These are phyloP conservation scores for Ophiostoma australiae DNA, from an alignment of 2,329 filamentous ascomycete species.

Conservation along the genomic window DNA sequence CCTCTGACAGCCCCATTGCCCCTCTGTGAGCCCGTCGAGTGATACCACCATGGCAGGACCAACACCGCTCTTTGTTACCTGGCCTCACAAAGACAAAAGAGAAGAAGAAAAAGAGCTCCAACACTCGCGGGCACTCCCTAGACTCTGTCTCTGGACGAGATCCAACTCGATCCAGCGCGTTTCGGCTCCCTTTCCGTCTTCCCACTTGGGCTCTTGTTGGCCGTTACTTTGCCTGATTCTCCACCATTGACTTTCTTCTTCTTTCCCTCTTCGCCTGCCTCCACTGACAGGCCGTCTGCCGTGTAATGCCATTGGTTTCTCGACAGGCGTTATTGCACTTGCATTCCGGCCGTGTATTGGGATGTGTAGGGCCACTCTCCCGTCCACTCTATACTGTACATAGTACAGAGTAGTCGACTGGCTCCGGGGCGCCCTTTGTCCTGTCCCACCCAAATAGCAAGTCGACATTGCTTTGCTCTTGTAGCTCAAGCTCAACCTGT, in stretches of 20 bases:
- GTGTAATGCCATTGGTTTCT: constrained; percentile 12
- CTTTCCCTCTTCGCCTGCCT: background rate
- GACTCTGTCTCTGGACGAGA: background rate
- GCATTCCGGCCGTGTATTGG: background rate
- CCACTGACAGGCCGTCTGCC: background rate
- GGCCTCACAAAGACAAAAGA: background rate
- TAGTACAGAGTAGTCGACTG: background rate
- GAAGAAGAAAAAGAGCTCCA: background rate
- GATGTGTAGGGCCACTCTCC: background rate
- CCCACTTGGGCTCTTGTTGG: background rate
- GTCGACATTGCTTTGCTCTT: background rate
- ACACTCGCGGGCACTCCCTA: background rate
- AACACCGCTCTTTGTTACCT: background rate
- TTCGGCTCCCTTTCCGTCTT: background rate
- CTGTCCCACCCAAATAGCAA: background rate
- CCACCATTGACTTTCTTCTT: background rate
- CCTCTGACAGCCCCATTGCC: background rate
- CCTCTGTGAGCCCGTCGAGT: background rate
- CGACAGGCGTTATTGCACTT: background rate
- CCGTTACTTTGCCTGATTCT: background rate
- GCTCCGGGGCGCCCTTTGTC: background rate
- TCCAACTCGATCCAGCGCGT: background rate
- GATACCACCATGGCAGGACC: background rate
- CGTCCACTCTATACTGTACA: background rate
- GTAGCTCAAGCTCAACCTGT: background rate